Percentiles rank a stretch among this genome's conserved stretches.
Evolutionary conservation across 78 protist genomes (phyloP).

Genomic region (Diacronema lutheri): DNA sequence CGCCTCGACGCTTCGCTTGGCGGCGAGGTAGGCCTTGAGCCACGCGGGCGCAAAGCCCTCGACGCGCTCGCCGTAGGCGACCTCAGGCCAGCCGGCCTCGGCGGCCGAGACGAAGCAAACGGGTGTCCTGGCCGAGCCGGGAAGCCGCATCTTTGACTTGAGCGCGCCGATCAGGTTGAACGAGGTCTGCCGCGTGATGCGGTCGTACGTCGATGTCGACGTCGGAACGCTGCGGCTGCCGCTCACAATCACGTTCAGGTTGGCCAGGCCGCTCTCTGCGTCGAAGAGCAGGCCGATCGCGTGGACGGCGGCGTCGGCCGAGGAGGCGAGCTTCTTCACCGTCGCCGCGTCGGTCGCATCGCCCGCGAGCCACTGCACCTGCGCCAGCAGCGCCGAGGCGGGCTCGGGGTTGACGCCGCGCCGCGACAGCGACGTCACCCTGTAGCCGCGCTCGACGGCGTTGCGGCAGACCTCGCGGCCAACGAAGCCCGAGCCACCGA

Average conservation of each 20-base stretch:
- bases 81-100: no score
- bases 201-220: not conserved
- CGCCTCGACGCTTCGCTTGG: slow-evolving; percentile 4
- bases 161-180: not conserved
- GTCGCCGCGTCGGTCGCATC: not conserved
- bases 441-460: not conserved
- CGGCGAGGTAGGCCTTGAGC: not conserved
- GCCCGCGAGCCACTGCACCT: not conserved
- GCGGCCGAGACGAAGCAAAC: no score
- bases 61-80: not conserved
- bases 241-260: not conserved
- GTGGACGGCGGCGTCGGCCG: not conserved
- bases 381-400: not conserved
- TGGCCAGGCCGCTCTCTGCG: not conserved
- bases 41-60: not conserved
- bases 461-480: not conserved
- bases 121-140: not conserved
- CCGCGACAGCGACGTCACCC: not conserved
- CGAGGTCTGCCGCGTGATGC: not conserved
- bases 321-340: not conserved
- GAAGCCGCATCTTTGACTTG: not conserved
- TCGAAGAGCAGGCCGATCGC: not conserved
- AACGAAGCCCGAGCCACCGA: not conserved
- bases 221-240: no score
- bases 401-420: not conserved